These are phyloP conservation scores for Olyra latifolia DNA, from an alignment of 176 grass and related monocot genomes.

Conservation along the genomic window DNA sequence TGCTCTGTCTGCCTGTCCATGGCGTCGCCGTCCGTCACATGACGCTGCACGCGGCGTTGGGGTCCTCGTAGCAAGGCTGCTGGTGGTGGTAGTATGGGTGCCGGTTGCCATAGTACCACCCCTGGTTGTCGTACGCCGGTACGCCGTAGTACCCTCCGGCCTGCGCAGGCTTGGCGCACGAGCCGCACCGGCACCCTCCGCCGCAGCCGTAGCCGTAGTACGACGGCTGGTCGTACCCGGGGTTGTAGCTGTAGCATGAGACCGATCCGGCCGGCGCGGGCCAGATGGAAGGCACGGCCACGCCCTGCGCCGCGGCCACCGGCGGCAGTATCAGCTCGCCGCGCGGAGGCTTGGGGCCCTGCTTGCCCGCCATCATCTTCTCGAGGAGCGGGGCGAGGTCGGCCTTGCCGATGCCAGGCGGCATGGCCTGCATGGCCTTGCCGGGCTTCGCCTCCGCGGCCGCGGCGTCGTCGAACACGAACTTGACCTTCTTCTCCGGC, in stretches of 20 bases:
- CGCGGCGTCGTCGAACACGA: neutral
- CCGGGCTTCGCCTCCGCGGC: neutral
- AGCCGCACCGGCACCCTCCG: conserved; percentile 30
- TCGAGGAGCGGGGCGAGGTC: conserved; percentile 50
- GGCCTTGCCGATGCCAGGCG: conserved; percentile 31
- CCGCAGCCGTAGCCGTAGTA: conserved; percentile 8
- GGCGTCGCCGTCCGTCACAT: conserved; percentile 46
- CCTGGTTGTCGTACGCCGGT: conserved; percentile 51
- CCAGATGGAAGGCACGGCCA: conserved; percentile 59
- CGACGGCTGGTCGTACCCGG: conserved; percentile 13
- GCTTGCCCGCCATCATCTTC: conserved; percentile 41
- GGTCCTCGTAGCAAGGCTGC: conserved; percentile 46
- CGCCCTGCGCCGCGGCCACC: conserved; percentile 33
- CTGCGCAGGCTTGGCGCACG: conserved; percentile 44
- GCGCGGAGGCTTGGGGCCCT: conserved; percentile 13
- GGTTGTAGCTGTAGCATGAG: conserved; percentile 44
- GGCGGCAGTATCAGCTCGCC: conserved; percentile 25
- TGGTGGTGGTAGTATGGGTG: conserved; percentile 48
- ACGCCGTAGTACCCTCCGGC: conserved; percentile 53
- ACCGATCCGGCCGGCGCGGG: conserved; percentile 35
- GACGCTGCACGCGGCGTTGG: conserved; percentile 60
- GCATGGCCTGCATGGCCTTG: conserved; percentile 16
- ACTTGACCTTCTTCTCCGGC: conserved; percentile 26
- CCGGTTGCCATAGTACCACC: conserved; percentile 47
- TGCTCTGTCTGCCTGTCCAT: conserved; percentile 30